Base-by-base conservation (phyloP, 768 basidiomycete genomes). In the Pleurotus ostreatus region DNA sequence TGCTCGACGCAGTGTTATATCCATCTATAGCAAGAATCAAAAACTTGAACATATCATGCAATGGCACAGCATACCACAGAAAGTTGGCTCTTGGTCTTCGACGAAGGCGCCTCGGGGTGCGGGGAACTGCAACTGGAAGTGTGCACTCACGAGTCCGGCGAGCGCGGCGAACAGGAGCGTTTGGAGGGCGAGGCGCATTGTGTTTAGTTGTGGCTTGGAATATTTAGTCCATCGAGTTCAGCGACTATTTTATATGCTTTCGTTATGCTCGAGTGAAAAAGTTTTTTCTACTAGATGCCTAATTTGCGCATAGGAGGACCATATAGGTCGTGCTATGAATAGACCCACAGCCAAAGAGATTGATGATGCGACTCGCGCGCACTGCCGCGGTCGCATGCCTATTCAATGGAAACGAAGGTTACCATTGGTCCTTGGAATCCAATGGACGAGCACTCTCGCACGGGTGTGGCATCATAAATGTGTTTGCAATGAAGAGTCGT, bases 81-180 rank as follows among this genome's bases (percentile, higher is more conserved):
- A 88, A 1, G 63, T 70, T 11, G 76, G 74, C 60, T 89, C 87
- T 13, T 75, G 62, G 51, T 78, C 71, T 55, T 85, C 78, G 54
- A 77, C 77, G 66, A 94, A 94, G 0, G 62, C 65, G 1, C 92
- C 93, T 46, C 92, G 78, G 9, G 89, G 85, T 0, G 74, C 61
- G 15, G 92, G 93, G 68, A 82, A 93, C 63, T 86, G 80, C 43
- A 94, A 75, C 61, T 88, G 85, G 72, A 94, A 94, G 69, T 95
- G 92, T 6, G 89, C 91, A 47, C 71, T 74, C 26, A 74, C 84
- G 41, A 72, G 66, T 34, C 77, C 63, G 12, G 73, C 69, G 20
- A 80, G 66, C 37, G 68, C 62, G 38, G 70, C 64, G 23, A 82
- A 55, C 56, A 80, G 34, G 56, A 71, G 40, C 46, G 76, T 34